Evolutionary conservation across 1,284 basidiomycete species (phyloP).

Genomic region (Trichosporon sp.): DNA sequence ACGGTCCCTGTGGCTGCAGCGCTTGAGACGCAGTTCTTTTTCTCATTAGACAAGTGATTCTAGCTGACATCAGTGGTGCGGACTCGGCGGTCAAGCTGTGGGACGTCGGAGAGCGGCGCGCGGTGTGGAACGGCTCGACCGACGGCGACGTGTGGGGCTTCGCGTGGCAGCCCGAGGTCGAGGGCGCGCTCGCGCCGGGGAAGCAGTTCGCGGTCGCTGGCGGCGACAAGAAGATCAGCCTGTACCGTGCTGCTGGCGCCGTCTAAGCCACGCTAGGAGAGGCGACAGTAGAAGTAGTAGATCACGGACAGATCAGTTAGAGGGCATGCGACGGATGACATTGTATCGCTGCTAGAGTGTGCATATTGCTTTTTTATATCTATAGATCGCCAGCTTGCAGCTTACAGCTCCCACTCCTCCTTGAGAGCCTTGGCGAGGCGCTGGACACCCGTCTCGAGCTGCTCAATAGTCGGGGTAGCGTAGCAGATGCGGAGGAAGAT

Average conservation of each 20-base stretch:
- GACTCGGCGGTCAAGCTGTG: conserved; percentile 84
- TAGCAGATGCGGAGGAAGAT: conserved; percentile 46
- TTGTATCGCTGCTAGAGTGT: neutral
- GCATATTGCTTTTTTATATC: too few relatives aligned
- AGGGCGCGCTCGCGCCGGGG: conserved; percentile 59
- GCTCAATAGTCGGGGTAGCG: conserved; percentile 36
- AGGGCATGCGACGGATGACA: neutral
- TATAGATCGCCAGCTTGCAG: too few relatives aligned
- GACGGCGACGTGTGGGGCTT: conserved; percentile 82
- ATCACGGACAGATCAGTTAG: neutral
- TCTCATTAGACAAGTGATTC: too few relatives aligned
- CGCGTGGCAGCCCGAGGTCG: conserved; percentile 72
- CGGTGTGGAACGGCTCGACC: conserved; percentile 75
- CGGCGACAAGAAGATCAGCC: conserved; percentile 74
- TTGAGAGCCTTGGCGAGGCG: conserved; percentile 40
- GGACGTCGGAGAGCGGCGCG: conserved; percentile 75
- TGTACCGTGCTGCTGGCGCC: conserved; percentile 59
- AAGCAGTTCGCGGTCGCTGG: conserved; percentile 75
- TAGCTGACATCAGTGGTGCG: conserved; percentile 64
- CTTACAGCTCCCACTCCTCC: conserved; percentile 18
- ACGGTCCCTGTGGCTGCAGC: too few relatives aligned
- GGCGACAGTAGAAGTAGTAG: neutral
- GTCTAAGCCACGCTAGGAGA: conserved; percentile 13
- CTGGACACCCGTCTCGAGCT: conserved; percentile 48
- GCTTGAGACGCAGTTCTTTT: too few relatives aligned